A percentile compares a stretch with the other conserved stretches of the same genome.
Conservation (phyloP, 2,329 filamentous ascomycete species). For the Pleomassaria siparia region DNA sequence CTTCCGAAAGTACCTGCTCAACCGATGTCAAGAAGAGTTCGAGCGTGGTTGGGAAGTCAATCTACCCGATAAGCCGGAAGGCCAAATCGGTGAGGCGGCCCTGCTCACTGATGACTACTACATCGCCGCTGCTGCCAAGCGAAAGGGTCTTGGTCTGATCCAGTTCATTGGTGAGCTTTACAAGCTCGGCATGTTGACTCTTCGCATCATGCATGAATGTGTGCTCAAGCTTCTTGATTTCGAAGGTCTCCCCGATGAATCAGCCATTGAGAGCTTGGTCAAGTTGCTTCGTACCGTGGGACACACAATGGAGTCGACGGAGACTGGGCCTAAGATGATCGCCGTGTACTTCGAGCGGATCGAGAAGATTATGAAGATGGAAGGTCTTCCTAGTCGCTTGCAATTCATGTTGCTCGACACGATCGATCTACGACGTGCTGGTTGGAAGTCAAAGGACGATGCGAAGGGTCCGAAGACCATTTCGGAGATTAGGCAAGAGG, state of each 20-base stretch:
- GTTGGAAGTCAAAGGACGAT: slow-evolving; percentile 83
- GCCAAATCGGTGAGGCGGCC: slow-evolving; percentile 75
- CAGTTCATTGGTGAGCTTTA: slow-evolving; percentile 99
- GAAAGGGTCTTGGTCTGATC: slow-evolving; percentile 93
- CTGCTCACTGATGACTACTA: slow-evolving; percentile 98
- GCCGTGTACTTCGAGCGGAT: slow-evolving; percentile 93
- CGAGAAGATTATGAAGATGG: slow-evolving; percentile 74
- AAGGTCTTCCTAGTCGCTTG: slow-evolving; percentile 77
- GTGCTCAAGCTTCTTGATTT: slow-evolving; percentile 97
- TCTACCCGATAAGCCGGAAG: slow-evolving; percentile 76
- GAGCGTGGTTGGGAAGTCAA: slow-evolving; percentile 96
- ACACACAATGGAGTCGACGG: slow-evolving; percentile 77
- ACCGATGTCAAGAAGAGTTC: slow-evolving; percentile 98
- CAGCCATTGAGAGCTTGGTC: slow-evolving; percentile 92
- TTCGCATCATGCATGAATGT: slow-evolving; percentile 99
- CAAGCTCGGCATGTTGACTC: slow-evolving; percentile 97
- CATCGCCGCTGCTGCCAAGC: slow-evolving; percentile 86
- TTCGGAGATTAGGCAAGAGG: slow-evolving; percentile 84
- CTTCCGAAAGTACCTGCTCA: slow-evolving; percentile 98
- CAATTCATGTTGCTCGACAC: slow-evolving; percentile 97
- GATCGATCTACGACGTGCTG: slow-evolving; percentile 73
- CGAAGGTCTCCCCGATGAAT: slow-evolving; percentile 88
- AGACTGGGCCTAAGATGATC: slow-evolving; percentile 82
- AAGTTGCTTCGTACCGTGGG: slow-evolving; percentile 93
- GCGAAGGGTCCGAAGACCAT: slow-evolving; percentile 98